Base-by-base conservation (phyloP, 1,284 basidiomycete species). In the Puccinia polysora region DNA sequence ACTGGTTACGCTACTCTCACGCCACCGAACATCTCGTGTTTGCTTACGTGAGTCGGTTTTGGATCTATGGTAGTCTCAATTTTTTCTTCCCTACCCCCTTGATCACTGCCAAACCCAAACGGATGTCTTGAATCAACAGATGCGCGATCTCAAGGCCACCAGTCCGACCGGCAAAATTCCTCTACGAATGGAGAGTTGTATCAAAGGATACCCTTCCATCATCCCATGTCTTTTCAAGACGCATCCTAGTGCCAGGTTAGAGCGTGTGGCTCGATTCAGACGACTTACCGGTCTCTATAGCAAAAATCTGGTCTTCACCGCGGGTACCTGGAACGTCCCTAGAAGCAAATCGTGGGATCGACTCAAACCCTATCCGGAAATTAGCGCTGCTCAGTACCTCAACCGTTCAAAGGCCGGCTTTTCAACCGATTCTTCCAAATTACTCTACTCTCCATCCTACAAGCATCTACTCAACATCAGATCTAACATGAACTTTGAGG, bases 381-480 rank as follows among this genome's bases (percentile, higher is more conserved):
- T 38, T 38, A 70, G 14, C 69, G 74, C 28, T 20, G 65, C 59
- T 63, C n/a, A 65, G 56, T 36, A 70, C 50, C 45, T 52, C 47
- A 32, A 68, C 49, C 40, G 30, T 55, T 38, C 40, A 1, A 63
- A 63, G 50, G 43, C 60, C 50, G 60, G 60, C 45, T 34, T 63
- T 50, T 63, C 45, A 25, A 49, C 25, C 10, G 60, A 43, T 2
- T 49, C 10, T 47, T 74, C 12, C 32, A 68, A 62, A 59, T 52
- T 50, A 2, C 67, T 75, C 18, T 78, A 74, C 55, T 75, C 79
- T 10, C 74, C 78, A 15, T 78, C 79, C 43, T 82, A 82, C 75
- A 81, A 81, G 72, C 82, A 82, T 75, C 72, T 83, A 28, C 81
- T 83, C 77, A 81, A 79, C 62, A 75, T 82, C 15, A 78, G 80